These are phyloP conservation scores for Acer campestre DNA, from an alignment of 345 rosid genomes.

Conservation along the genomic window DNA sequence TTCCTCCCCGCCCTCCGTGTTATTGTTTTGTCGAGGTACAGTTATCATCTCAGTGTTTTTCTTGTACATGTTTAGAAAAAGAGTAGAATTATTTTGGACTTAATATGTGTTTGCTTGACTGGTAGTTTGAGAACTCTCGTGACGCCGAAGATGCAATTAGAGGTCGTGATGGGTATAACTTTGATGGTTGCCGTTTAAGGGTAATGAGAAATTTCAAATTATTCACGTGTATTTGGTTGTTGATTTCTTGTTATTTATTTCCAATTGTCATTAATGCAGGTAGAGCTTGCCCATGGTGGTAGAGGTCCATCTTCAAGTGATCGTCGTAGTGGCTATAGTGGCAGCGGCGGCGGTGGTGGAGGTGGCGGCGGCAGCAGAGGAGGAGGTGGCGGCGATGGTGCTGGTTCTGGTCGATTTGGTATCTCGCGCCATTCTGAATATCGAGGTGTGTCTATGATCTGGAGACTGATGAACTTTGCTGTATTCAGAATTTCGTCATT, in stretches of 20 bases:
- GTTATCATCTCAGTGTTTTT: neutral
- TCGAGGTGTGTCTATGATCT: slow-evolving; percentile 59
- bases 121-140: slow-evolving; percentile 59
- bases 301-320: slow-evolving; percentile 77
- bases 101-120: slow-evolving; percentile 22
- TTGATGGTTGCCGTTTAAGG: slow-evolving; percentile 73
- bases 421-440: slow-evolving; percentile 84
- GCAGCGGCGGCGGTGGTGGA: slow-evolving; percentile 36
- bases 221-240: neutral
- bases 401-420: slow-evolving; percentile 44
- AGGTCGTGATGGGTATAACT: slow-evolving; percentile 88
- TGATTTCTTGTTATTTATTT: slow-evolving; percentile 7
- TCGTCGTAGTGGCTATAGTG: slow-evolving; percentile 60
- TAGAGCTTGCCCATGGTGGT: slow-evolving; percentile 99
- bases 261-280: slow-evolving; percentile 47
- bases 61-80: neutral
- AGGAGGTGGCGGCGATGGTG: too few relatives aligned
- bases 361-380: neutral
- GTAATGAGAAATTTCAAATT: slow-evolving; percentile 32
- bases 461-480: neutral
- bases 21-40: slow-evolving; percentile 96
- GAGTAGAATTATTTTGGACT: neutral
- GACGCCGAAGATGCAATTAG: slow-evolving; percentile 83
- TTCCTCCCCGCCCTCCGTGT: slow-evolving; percentile 95
- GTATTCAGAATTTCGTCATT: neutral